A percentile compares a stretch with the other conserved stretches of the same genome.
phyloP scores from a whole-genome alignment of 345 rosid species.

The Fremontodendron californicum region DNA sequence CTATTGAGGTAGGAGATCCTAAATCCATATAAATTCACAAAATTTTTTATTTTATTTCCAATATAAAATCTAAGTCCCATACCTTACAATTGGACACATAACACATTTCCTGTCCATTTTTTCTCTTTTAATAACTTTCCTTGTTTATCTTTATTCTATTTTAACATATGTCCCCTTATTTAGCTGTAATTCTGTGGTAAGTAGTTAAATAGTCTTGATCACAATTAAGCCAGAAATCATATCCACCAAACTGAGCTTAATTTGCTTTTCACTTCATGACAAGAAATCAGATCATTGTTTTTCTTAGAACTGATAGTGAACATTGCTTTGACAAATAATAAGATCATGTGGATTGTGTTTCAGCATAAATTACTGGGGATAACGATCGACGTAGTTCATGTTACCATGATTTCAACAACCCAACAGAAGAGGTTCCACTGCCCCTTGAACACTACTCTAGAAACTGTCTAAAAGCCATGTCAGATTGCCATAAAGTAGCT shows the following conservation, averaged over 20 bases:
- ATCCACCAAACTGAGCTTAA: neutral
- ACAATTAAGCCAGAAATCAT: neutral
- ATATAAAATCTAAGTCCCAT: too few species aligned
- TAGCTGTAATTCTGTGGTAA: neutral
- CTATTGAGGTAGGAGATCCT: too few species aligned
- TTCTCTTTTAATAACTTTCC: neutral
- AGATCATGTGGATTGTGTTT: constrained; percentile 5
- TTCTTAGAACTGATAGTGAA: neutral
- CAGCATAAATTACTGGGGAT: neutral
- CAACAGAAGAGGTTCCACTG: constrained; percentile 30
- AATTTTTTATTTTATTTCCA: too few species aligned
- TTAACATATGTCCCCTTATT: neutral
- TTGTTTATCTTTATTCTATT: neutral
- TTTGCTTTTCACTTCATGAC: neutral
- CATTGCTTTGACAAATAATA: neutral
- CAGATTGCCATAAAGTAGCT: constrained; percentile 26
- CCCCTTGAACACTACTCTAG: constrained; percentile 21
- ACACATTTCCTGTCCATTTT: neutral
- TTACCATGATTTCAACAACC: constrained; percentile 20
- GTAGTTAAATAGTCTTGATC: neutral
- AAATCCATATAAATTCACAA: too few species aligned
- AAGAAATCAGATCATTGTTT: too few species aligned
- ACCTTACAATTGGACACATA: too few species aligned
- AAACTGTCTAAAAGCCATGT: constrained; percentile 27
- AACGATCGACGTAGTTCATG: neutral